Conservation (phyloP, 768 basidiomycete species). For the Boletus rufocinnamomeus region DNA sequence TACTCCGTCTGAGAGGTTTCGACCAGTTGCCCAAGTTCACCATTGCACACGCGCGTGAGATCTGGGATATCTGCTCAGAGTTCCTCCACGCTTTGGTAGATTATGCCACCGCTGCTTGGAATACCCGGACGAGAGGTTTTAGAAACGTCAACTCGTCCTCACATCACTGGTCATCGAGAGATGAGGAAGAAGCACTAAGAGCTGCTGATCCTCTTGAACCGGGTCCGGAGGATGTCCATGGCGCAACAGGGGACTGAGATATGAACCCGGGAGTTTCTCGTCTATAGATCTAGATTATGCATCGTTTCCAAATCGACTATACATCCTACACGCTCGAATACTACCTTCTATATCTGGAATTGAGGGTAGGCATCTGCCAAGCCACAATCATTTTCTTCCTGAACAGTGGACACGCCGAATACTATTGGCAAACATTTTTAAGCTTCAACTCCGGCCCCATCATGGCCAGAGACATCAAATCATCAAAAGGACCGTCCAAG, state of each 20-base stretch:
- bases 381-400: constrained; percentile 16
- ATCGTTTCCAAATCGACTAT: not conserved
- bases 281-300: constrained; percentile 16
- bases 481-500: constrained; percentile 17
- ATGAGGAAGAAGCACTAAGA: constrained; percentile 33
- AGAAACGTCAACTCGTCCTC: constrained; percentile 25
- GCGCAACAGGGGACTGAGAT: not conserved
- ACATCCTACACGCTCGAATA: constrained; percentile 3
- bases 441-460: not conserved
- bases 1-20: constrained; percentile 67
- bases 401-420: not conserved
- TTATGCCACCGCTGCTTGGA: constrained; percentile 13
- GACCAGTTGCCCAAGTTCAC: constrained; percentile 73
- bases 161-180: constrained; percentile 36
- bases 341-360: constrained; percentile 29
- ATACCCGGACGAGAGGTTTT: constrained; percentile 19
- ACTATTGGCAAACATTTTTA: not conserved
- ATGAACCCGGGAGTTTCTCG: not conserved
- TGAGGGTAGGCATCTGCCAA: constrained; percentile 8
- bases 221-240: constrained; percentile 5
- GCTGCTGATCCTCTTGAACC: constrained; percentile 27
- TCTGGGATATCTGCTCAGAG: constrained; percentile 25
- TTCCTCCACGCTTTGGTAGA: constrained; percentile 18
- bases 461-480: constrained; percentile 23
- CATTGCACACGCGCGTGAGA: constrained; percentile 25